Evolutionary conservation across 1,139 yeast genomes (phyloP), one percentile per base, ranked within the genome.

Genomic region (Geotrichum bryndzae): DNA sequence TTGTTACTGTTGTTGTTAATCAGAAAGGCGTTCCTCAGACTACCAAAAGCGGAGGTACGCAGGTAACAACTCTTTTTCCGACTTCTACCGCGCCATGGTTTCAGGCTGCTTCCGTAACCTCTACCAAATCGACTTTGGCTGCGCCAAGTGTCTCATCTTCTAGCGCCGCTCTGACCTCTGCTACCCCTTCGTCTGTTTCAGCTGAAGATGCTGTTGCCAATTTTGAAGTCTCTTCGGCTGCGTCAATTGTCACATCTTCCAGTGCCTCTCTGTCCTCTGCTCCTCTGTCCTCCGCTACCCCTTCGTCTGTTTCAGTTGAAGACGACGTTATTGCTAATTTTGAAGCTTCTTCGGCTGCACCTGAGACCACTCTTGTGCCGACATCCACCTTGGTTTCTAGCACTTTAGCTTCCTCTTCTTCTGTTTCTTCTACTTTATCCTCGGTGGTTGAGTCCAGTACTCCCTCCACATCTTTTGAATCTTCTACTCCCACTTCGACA

Each of bases 341-440:
- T n/a, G 22, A 29, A 41, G 18, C 8, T 10, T 25, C 53, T 27
- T 15, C 51, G 3, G 23, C n/a, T 38, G 15, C 52, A 18, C 18
- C 46, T 13, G 18, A 41, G 46, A 41, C 46, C 46, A 41, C 46
- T 6, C 2, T 11, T 2, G 18, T n/a, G 18, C n/a, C n/a, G 2
- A 25, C 18, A 45, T 27, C 27, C 18, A 45, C 38, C 8, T 27
- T 51, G 7, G 23, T 27, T 1, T n/a, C 53, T 11, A 29, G 63
- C 13, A 57, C 68, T 31, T 51, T 64, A 7, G 56, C 50, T n/a
- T 53, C 61, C 31, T 56, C 64, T 29, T 46, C 64, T 7, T 56
- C 67, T 35, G 53, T 65, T 51, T 27, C 64, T 23, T 27, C 58
- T 33, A 54, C 68, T n/a, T 63, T 69, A 5, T 64, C 74, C 15